phyloP scores from a whole-genome alignment of 768 basidiomycete genomes.

The Boletus reticulatus region DNA sequence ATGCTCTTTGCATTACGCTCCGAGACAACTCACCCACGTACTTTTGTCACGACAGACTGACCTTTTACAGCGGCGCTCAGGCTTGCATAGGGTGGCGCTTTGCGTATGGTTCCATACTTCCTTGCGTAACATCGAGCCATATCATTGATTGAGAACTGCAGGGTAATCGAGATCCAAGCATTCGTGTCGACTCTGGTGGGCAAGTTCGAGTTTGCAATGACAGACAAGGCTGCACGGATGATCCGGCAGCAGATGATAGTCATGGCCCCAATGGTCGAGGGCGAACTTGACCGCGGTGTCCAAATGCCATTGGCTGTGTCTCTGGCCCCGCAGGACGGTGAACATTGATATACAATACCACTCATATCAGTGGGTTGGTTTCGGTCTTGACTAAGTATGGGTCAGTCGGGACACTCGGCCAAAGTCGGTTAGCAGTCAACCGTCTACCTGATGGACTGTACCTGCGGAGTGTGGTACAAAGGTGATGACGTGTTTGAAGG shows the following conservation, averaged over 20 bases:
- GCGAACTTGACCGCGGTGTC: slow-evolving; percentile 28
- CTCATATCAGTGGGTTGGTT: no score
- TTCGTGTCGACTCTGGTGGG: slow-evolving; percentile 54
- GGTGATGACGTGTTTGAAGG: no score
- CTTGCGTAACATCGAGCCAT: not conserved
- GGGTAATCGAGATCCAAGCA: slow-evolving; percentile 50
- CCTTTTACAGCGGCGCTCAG: slow-evolving; percentile 14
- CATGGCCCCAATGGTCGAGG: slow-evolving; percentile 37
- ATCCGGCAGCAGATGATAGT: slow-evolving; percentile 26
- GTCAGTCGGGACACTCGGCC: no score
- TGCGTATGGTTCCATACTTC: slow-evolving; percentile 14
- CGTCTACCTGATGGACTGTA: no score
- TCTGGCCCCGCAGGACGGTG: not conserved
- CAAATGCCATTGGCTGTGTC: slow-evolving; percentile 29
- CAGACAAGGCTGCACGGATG: slow-evolving; percentile 21
- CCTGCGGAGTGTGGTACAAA: no score
- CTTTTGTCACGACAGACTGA: slow-evolving; percentile 10
- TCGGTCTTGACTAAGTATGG: no score
- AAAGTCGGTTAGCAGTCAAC: no score
- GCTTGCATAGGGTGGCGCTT: slow-evolving; percentile 29
- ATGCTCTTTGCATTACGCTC: not conserved
- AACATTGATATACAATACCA: not conserved
- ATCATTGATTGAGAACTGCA: slow-evolving; percentile 1
- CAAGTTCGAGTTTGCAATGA: slow-evolving; percentile 48
- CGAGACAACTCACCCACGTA: no score